Conservation (phyloP, 257 asterid species). For the Anisodus tanguticus region DNA sequence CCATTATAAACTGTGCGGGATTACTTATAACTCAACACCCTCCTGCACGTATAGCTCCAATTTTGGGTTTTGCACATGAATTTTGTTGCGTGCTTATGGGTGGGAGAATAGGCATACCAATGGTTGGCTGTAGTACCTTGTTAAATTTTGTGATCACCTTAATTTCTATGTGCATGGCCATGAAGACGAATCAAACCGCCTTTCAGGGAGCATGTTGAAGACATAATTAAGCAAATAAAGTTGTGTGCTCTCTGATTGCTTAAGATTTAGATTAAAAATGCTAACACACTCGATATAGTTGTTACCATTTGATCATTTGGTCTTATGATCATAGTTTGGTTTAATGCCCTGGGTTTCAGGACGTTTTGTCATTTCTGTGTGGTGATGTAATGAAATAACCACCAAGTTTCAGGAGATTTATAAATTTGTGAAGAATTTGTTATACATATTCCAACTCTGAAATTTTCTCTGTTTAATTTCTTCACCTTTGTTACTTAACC, state of each 20-base stretch:
- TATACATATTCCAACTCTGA: not conserved
- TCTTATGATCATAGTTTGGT: not conserved
- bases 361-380: not conserved
- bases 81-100: too few relatives aligned
- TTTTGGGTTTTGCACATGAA: too few relatives aligned
- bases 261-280: not conserved
- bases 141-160: too few relatives aligned
- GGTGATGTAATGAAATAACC: not conserved
- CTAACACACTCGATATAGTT: not conserved
- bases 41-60: too few relatives aligned
- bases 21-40: not conserved
- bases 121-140: too few relatives aligned
- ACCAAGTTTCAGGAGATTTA: slow-evolving; percentile 17
- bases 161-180: too few relatives aligned
- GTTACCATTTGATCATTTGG: not conserved
- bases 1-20: not conserved
- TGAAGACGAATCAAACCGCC: too few relatives aligned
- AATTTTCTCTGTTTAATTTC: not conserved
- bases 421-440: slow-evolving; percentile 10
- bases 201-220: too few relatives aligned
- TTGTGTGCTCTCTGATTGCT: not conserved
- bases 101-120: too few relatives aligned
- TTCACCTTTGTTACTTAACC: not conserved
- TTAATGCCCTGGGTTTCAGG: not conserved
- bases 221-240: not conserved